A percentile compares a stretch with the other conserved stretches of the same genome.
phyloP scores from a whole-genome alignment of 2,329 filamentous ascomycete species.

The Paecilomyces formosus region DNA sequence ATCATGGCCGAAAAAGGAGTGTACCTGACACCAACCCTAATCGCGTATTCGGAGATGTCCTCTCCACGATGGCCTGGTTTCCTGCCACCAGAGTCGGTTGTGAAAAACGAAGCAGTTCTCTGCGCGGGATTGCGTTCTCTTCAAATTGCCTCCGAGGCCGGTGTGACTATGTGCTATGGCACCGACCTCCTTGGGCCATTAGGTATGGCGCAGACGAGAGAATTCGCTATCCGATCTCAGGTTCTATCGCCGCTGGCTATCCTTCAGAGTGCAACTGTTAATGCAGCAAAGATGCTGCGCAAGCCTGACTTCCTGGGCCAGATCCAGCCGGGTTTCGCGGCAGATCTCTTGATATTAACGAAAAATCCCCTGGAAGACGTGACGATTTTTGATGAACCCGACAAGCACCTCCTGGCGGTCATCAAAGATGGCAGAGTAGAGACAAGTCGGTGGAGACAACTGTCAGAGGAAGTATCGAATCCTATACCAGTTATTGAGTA shows the following conservation, averaged over 20 bases:
- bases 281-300: conserved; percentile 44
- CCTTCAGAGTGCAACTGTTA: conserved; percentile 47
- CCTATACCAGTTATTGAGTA: not conserved
- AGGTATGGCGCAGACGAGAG: conserved; percentile 41
- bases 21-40: conserved; percentile 49
- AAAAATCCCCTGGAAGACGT: conserved; percentile 51
- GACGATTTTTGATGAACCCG: conserved; percentile 41
- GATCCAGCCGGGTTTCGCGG: conserved; percentile 43
- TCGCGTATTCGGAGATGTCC: conserved; percentile 45
- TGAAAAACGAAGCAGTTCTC: conserved; percentile 48
- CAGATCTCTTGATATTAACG: conserved; percentile 48
- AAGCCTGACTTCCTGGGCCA: conserved; percentile 44
- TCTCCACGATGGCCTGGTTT: conserved; percentile 25
- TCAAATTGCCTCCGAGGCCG: conserved; percentile 43
- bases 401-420: conserved; percentile 43
- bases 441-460: not conserved
- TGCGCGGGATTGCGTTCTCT: conserved; percentile 40
- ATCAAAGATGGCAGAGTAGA: conserved; percentile 50
- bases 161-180: conserved; percentile 51
- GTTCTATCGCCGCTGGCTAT: conserved; percentile 38
- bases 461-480: not conserved
- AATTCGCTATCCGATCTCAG: conserved; percentile 41
- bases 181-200: conserved; percentile 49
- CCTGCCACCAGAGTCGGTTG: conserved; percentile 25
- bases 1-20: conserved; percentile 44